Base-by-base conservation (phyloP, 768 basidiomycete species). In the Neoboletus magnificus region DNA sequence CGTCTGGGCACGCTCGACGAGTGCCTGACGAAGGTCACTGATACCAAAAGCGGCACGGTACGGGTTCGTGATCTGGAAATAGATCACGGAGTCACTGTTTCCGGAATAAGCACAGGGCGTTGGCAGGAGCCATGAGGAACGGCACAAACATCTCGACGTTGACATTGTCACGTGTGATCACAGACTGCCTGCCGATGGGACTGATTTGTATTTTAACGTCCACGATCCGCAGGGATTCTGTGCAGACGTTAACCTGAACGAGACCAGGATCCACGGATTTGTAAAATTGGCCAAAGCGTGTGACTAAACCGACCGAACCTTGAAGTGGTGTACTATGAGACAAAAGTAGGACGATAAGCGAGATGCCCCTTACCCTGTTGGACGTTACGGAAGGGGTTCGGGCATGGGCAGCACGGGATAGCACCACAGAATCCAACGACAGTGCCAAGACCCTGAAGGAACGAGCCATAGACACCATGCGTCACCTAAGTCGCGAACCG, bases 151-250 rank as follows among this genome's bases (percentile, higher is more conserved):
- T 92, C 65, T 93, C 90, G 58, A 95, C 91, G 61, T 93, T 93
- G 70, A 97, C 95, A 66, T 97, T 97, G 77, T 97, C 94, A 54
- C 92, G 86, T 36, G 95, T 97, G 73, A 97, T 93, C 67, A 98
- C 95, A 39, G 78, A 83, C 74, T 94, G 92, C 51, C 85, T 78
- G 48, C 92, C 92, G 64, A 95, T 93, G 25, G 88, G 75, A 61
- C 85, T 89, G 63, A 98, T 93, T 71, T 96, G 94, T 60, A 98
- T 96, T 73, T 95, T 96, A 73, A 98, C 94, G 67, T 97, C 91
- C 60, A 98, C 92, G 46, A 89, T 71, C 55, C 86, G 84, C 42
- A 98, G 80, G 2, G 81, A 80, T 71, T 98, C 96, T 16, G 93
- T 91, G 80, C 94, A 96, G 57, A 96, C 90, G 69, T 98, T 97